Base-by-base conservation (phyloP, 2,329 filamentous ascomycete genomes). In the Cytospora paraplurivora region DNA sequence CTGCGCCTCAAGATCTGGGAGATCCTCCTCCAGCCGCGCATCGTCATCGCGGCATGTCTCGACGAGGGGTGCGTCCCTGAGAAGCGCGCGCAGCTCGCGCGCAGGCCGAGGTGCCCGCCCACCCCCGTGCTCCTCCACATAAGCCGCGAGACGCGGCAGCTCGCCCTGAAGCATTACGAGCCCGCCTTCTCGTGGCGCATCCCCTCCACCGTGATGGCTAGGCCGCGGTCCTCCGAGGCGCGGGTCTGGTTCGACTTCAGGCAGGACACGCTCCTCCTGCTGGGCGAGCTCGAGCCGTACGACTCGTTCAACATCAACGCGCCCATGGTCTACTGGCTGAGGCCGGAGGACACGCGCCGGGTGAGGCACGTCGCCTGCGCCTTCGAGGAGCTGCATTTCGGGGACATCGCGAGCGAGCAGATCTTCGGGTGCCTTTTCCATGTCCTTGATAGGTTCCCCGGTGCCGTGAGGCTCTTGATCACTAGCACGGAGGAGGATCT, bases 1-100 rank as follows among this genome's bases (percentile, higher is more conserved):
- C 75, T 83, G 59, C 80, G 81, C 55, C 72, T 82, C 60, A 76
- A 77, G 70, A 74, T 83, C 66, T 83, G 81, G 81, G 73, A 76
- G 61, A 73, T 70, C 56, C 70, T 81, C 54, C 69, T 82, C 56
- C 75, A 74, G 65, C 80, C 80, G 34, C 79, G 81, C 63, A 75
- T 82, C 66, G 69, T 82, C 51, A 71, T 77, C 8, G 74, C 75
- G 33, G 76, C 78, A 62, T 82, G 80, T 69, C 70, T 80, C 65
- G 72, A 76, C 62, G 71, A 71, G 49, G 71, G 72, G 21, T 51
- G 61, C 63, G 63, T 71, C 51, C 66, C 68, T 11, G 63, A 69
- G 50, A 73, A 74, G 51, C 71, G 71, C 17, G 50, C 58, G 5
- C 64, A 68, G 62, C 67, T 70, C 33, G 54, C 66, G 35, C 59